Evolutionary conservation across 495 filamentous ascomycete species (phyloP).

Genomic region (Aspergillus egyptiacus): DNA sequence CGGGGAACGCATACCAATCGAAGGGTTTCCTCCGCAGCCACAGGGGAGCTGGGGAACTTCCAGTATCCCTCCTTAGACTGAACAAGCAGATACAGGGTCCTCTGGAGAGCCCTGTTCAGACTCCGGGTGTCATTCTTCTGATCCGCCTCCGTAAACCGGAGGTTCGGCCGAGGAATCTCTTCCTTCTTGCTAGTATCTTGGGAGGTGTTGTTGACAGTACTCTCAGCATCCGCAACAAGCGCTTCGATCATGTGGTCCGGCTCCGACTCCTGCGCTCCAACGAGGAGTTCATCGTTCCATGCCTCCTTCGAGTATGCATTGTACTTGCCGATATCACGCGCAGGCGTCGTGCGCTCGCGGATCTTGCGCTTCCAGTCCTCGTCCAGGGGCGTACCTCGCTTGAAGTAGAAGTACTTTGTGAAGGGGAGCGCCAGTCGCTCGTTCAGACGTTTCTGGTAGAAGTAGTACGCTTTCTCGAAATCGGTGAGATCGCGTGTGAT

Average conservation of each 20-base stretch:
- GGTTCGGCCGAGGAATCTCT: constrained; percentile 64
- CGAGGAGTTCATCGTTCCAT: constrained; percentile 91
- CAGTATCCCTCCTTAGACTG: constrained; percentile 60
- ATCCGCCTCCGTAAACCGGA: constrained; percentile 74
- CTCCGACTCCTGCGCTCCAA: constrained; percentile 57
- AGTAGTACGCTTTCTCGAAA: constrained; percentile 88
- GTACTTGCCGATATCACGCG: constrained; percentile 82
- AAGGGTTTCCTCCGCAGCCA: constrained; percentile 66
- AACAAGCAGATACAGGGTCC: constrained; percentile 83
- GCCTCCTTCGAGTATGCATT: constrained; percentile 67
- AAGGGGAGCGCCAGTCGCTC: constrained; percentile 88
- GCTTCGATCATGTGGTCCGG: constrained; percentile 56
- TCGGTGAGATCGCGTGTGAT: constrained; percentile 76
- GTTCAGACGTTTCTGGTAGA: constrained; percentile 96
- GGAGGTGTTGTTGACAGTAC: constrained; percentile 56
- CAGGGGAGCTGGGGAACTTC: constrained; percentile 67
- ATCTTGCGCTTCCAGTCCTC: constrained; percentile 88
- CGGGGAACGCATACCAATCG: constrained; percentile 59
- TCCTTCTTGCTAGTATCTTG: constrained; percentile 58
- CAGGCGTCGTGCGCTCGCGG: constrained; percentile 63
- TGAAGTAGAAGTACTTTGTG: constrained; percentile 91
- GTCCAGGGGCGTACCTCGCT: constrained; percentile 76
- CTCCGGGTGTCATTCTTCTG: constrained; percentile 63
- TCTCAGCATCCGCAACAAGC: constrained; percentile 72
- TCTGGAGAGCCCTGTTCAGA: constrained; percentile 67